Evolutionary conservation across 306 rosid species (phyloP).

Genomic region (Pterocarpus santalinus): DNA sequence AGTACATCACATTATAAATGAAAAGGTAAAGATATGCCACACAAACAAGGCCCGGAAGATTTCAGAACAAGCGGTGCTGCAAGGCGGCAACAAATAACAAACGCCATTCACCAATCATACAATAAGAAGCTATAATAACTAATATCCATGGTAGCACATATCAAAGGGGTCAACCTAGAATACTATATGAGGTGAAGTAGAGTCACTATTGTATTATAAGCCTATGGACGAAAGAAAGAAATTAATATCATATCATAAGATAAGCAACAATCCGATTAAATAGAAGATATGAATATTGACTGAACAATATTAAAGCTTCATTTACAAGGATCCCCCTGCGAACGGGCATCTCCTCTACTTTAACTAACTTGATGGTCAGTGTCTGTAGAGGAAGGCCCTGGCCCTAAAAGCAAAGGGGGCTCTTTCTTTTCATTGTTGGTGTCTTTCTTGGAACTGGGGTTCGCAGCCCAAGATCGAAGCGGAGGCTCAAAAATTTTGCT

Average conservation of each 20-base stretch:
- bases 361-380: conserved; percentile 46
- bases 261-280: neutral
- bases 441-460: conserved; percentile 52
- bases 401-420: conserved; percentile 73
- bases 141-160: neutral
- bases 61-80: no score
- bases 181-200: neutral
- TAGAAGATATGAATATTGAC: neutral
- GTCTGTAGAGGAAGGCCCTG: conserved; percentile 58
- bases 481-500: conserved; percentile 85
- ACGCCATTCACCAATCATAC: neutral
- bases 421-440: conserved; percentile 57
- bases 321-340: neutral
- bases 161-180: neutral
- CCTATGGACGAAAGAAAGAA: neutral
- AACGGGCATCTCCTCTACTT: conserved; percentile 41
- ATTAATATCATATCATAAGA: neutral
- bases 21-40: no score
- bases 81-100: no score
- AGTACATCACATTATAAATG: no score
- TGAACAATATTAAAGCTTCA: conserved; percentile 4
- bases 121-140: no score
- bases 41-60: no score
- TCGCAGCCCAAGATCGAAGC: conserved; percentile 70
- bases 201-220: neutral